Base-by-base conservation (phyloP, 2,329 filamentous ascomycete genomes). In the Ophiocordyceps robertsii region DNA sequence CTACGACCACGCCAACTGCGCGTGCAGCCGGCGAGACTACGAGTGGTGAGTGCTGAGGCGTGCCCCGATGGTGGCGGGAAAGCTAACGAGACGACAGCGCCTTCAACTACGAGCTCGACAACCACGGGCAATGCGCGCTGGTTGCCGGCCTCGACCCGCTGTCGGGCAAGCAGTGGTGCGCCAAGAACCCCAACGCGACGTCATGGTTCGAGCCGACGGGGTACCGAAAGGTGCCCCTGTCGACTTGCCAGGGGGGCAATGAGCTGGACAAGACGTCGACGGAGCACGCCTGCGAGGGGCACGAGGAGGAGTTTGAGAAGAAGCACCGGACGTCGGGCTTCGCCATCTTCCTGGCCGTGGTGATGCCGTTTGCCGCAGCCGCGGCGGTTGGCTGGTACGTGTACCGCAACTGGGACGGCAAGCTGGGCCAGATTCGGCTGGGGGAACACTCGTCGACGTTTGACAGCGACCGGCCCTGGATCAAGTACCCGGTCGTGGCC, bases 351-450 rank as follows among this genome's bases (percentile, higher is more conserved):
- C 82, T 96, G 50, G 85, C 86, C 40, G 77, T 96, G 42, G 62
- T 86, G 9, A 65, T 90, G 5, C 88, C 90, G 0, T 72, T 96
- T 45, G 70, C 64, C 2, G 66, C 80, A 1, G 90, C 92, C 1
- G 73, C 67, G 1, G 80, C 70, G 5, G 70, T 82, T 13, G 92
- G 92, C 33, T 95, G 84, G 69, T 95, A 80, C 63, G 81, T 90
- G 17, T 95, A 81, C 69, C 75, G 69, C 46, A 84, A 84, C 62
- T 95, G 86, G 85, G 80, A 80, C 52, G 79, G 80, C 61, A 93
- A 93, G 58, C 94, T 96, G 58, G 92, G 92, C 11, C 82, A 90
- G 58, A 90, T 98, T 57, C 77, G 87, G 19, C 77, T 98, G 13
- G 92, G 92, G 43, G 92, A 95, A 49, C 63, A 65, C 51, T 56